Evolutionary conservation across 2,329 filamentous ascomycete genomes (phyloP), one percentile per base, ranked within the genome.

Genomic region (Taxawa tesnikishii): DNA sequence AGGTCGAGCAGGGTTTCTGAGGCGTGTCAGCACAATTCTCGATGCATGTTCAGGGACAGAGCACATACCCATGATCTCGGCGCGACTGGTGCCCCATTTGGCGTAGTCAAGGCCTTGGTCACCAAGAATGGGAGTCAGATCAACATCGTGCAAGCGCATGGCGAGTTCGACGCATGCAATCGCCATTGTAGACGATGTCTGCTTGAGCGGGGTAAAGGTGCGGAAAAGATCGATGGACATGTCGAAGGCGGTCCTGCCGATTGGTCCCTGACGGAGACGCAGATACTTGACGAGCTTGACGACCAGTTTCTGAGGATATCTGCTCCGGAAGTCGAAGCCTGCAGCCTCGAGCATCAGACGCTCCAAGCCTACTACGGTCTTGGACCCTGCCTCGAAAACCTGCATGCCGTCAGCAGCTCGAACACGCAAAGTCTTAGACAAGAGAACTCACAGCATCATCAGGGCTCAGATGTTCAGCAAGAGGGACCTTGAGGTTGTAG

Each of bases 181-280:
- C 1, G 82, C 83, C 68, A 94, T 78, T 10, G 83, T 81, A n/a
- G 80, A 74, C 0, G 82, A 82, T 1, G 78, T 82, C 47, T 93
- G 83, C 61, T 96, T 96, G 36, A 96, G 67, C 6, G 87, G 87
- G 1, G 84, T 79, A 55, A 90, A 92, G 0, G 90, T 98, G 50
- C 87, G 83, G 60, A 94, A 94, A 28, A 94, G 64, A 56, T 98
- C 90, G 32, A 88, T 72, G 28, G 78, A 81, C 52, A 96, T 81
- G 40, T 79, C 75, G 59, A 85, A 94, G 0, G 83, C 83, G 1
- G 75, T 68, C 11, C 66, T 65, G 17, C 76, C 73, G 38, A 85
- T 72, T 15, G 60, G 52, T 4, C 40, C 39, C 15, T 27, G 30
- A 12, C 31, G 28, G 15, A 33, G 19, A 8, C 17, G 21, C 8